Evolutionary conservation across 225 moss, liverwort and hornwort species (phyloP).

Genomic region (Pleurozium schreberi): DNA sequence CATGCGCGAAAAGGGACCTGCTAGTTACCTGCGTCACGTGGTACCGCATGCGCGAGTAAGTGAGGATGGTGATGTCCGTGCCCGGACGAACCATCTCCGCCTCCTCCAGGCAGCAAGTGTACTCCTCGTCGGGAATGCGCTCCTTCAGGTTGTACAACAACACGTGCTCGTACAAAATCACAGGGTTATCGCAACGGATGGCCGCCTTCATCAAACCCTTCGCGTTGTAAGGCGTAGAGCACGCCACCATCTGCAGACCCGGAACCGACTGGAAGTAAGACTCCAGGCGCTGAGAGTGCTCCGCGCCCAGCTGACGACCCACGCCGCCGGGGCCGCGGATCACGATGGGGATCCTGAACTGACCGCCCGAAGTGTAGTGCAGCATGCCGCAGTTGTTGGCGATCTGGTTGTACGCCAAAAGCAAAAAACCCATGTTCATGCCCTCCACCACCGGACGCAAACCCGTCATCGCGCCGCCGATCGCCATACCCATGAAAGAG

Average conservation of each 20-base stretch:
- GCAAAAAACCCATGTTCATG: slow-evolving; percentile 95
- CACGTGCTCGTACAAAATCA: slow-evolving; percentile 92
- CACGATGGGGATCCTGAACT: slow-evolving; percentile 88
- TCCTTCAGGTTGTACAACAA: slow-evolving; percentile 94
- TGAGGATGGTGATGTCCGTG: slow-evolving; percentile 75
- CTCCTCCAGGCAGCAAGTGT: slow-evolving; percentile 82
- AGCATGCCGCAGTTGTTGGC: slow-evolving; percentile 98
- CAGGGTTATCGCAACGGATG: slow-evolving; percentile 85
- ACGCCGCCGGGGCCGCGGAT: slow-evolving; percentile 96
- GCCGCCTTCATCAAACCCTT: slow-evolving; percentile 99
- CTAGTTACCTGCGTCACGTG: slow-evolving; percentile 33
- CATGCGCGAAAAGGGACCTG: background rate
- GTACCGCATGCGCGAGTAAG: slow-evolving; percentile 93
- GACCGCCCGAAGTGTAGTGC: slow-evolving; percentile 97
- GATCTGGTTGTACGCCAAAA: slow-evolving; percentile 94
- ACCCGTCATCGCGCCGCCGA: slow-evolving; percentile 94
- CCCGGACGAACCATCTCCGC: slow-evolving; percentile 97
- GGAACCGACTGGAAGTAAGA: slow-evolving; percentile 99
- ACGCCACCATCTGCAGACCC: slow-evolving; percentile 94
- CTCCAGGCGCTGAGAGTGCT: slow-evolving; percentile 93
- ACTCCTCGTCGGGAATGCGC: slow-evolving; percentile 91
- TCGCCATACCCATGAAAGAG: slow-evolving; percentile 93
- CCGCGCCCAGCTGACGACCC: slow-evolving; percentile 93
- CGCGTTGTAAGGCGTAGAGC: slow-evolving; percentile 95
- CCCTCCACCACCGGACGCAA: slow-evolving; percentile 88